phyloP scores from a whole-genome alignment of 257 asterid species.

The Nicotiana attenuata region DNA sequence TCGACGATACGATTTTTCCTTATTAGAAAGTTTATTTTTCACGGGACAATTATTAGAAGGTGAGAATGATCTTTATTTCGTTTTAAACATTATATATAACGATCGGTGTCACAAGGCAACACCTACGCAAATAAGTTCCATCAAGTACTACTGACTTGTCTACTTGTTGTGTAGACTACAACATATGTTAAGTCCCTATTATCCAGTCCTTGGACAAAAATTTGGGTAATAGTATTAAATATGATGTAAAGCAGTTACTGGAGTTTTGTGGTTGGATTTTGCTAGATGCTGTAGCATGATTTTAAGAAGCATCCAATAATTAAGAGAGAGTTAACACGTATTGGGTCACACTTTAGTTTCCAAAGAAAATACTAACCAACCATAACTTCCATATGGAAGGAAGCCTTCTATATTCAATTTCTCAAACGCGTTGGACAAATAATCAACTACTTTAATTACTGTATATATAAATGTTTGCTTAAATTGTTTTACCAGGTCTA shows the following conservation, averaged over 20 bases:
- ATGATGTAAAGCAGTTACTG: neutral
- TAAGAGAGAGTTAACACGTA: neutral
- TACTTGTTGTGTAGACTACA: neutral
- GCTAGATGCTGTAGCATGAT: neutral
- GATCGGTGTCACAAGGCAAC: neutral
- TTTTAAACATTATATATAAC: neutral
- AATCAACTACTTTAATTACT: neutral
- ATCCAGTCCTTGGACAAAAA: neutral
- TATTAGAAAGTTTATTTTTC: neutral
- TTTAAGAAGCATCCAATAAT: neutral
- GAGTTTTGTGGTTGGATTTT: neutral
- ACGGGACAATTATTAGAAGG: neutral
- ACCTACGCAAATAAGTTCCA: neutral
- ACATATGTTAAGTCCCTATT: neutral
- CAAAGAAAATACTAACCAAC: neutral
- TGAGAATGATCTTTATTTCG: neutral
- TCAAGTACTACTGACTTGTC: neutral
- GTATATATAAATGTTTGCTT: neutral
- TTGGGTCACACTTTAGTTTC: neutral
- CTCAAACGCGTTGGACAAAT: neutral
- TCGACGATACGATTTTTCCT: too few species aligned
- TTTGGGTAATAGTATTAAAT: too few species aligned
- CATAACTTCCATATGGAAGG: neutral
- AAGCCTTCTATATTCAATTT: neutral
- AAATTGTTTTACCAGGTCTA: too few species aligned